phyloP scores from a whole-genome alignment of 2,329 filamentous ascomycete species.

The Colletotrichum orchidophilum region DNA sequence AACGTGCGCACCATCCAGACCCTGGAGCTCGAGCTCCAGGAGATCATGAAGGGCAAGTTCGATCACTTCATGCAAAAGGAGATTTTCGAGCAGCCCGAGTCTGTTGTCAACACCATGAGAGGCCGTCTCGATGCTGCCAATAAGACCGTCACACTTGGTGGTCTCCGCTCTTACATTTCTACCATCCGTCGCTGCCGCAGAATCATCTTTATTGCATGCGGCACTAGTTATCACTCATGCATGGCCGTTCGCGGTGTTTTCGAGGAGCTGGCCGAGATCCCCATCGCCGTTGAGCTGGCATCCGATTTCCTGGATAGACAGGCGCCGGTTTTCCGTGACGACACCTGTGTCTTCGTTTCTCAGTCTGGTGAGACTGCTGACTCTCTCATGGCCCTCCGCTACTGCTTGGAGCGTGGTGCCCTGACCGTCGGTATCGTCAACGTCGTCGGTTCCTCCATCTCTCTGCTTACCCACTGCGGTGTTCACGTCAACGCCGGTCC shows the following conservation, averaged over 20 bases:
- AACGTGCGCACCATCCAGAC: conserved; percentile 99
- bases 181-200: conserved; percentile 96
- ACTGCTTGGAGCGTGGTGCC: conserved; percentile 97
- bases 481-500: conserved; percentile 99
- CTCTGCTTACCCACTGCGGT: conserved; percentile 98
- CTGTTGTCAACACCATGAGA: conserved; percentile 99
- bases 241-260: conserved; percentile 99
- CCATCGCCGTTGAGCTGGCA: conserved; percentile 94
- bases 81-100: conserved; percentile 99
- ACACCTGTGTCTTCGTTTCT: conserved; percentile 98
- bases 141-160: conserved; percentile 95
- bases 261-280: conserved; percentile 97
- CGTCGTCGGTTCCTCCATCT: conserved; percentile 98
- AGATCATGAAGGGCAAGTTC: conserved; percentile 99
- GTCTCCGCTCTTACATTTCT: conserved; percentile 92
- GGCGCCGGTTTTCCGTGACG: conserved; percentile 98
- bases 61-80: conserved; percentile 99
- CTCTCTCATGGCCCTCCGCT: conserved; percentile 94
- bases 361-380: conserved; percentile 99
- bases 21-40: conserved; percentile 97
- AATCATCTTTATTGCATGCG: conserved; percentile 99
- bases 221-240: conserved; percentile 98
- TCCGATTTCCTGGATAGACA: conserved; percentile 98
- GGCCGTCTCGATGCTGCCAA: conserved; percentile 93
- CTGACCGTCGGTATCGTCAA: conserved; percentile 99